These are phyloP conservation scores for Posidonia oceanica DNA, from an alignment of 116 monocot species.

Conservation along the genomic window DNA sequence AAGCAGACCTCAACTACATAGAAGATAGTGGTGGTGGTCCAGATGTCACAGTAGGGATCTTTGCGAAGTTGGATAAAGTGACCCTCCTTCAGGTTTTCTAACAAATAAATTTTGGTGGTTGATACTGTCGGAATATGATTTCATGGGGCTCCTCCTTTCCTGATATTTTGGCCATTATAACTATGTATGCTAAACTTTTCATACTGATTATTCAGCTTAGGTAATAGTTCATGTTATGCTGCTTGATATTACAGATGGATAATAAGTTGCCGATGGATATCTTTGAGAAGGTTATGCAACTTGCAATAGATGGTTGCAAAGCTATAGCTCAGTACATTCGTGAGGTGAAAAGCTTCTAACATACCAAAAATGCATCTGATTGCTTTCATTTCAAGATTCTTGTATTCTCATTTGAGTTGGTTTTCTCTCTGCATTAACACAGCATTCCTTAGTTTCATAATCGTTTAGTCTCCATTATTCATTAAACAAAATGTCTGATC, in stretches of 20 bases:
- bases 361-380: background rate
- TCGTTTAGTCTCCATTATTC: too few species aligned
- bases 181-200: background rate
- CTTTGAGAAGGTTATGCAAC: conserved; percentile 93
- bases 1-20: conserved; percentile 80
- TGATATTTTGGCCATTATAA: background rate
- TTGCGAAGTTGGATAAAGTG: conserved; percentile 79
- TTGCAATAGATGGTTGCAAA: conserved; percentile 95
- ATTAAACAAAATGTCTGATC: too few species aligned
- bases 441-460: too few species aligned
- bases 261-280: conserved; percentile 75
- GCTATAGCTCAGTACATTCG: conserved; percentile 72
- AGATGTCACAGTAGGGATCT: conserved; percentile 87
- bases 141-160: background rate
- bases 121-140: background rate
- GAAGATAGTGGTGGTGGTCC: conserved; percentile 97
- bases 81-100: conserved; percentile 82
- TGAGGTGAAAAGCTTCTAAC: conserved; percentile 25
- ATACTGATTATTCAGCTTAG: background rate
- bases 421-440: background rate
- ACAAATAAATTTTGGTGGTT: background rate
- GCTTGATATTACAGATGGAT: conserved; percentile 47
- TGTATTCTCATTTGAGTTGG: background rate
- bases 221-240: background rate
- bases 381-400: background rate